phyloP scores from a whole-genome alignment of 352 stramenopile species.

The Pythium aphanidermatum region DNA sequence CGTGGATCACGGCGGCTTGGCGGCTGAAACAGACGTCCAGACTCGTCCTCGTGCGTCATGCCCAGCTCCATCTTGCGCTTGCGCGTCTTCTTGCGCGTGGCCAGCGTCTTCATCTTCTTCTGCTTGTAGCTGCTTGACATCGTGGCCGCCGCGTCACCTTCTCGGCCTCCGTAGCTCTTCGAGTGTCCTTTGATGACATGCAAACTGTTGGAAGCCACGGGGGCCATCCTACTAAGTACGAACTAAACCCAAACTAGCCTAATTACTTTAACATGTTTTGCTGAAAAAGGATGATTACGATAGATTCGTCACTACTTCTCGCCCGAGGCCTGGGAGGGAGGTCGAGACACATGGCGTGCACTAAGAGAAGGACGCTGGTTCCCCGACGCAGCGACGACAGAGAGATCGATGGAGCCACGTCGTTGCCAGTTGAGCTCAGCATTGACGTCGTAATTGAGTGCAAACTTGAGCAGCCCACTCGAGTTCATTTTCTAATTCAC shows the following conservation, averaged over 20 bases:
- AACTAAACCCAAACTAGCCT: not conserved
- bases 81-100: conserved; percentile 71
- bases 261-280: too few species aligned
- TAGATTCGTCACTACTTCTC: too few species aligned
- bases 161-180: conserved; percentile 1
- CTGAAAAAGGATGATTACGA: too few species aligned
- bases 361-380: too few species aligned
- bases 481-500: conserved; percentile 55
- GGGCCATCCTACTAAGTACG: conserved; percentile 8
- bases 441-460: conserved; percentile 61
- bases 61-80: conserved; percentile 61
- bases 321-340: too few species aligned
- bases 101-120: conserved; percentile 78
- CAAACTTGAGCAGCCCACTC: conserved; percentile 67
- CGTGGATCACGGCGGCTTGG: conserved; percentile 61
- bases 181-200: conserved; percentile 1
- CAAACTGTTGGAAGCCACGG: conserved; percentile 11
- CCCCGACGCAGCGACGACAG: not conserved
- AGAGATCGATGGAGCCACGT: not conserved
- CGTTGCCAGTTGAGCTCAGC: conserved; percentile 47
- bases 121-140: conserved; percentile 85
- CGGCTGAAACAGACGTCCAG: conserved; percentile 59
- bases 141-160: not conserved
- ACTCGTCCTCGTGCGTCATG: conserved; percentile 62
- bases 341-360: too few species aligned